A percentile compares a stretch with the other conserved stretches of the same genome.
These are phyloP conservation scores for Nitzschia inconspicua DNA, from an alignment of 108 stramenopile genomes.

Conservation along the genomic window DNA sequence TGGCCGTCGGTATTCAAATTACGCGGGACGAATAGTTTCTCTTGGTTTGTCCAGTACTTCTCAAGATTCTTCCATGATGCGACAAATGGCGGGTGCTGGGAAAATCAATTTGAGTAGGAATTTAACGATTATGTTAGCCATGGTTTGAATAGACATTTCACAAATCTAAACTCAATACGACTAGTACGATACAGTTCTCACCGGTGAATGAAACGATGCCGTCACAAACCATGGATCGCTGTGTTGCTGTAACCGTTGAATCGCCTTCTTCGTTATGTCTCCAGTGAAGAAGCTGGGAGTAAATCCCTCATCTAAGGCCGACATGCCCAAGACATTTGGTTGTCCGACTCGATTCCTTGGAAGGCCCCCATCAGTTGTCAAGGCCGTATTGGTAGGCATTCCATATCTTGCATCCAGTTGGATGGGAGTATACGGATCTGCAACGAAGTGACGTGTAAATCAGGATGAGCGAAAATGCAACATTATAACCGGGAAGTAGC, in stretches of 20 bases:
- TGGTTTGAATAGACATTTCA: too few relatives aligned
- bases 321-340: constrained; percentile 2
- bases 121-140: too few relatives aligned
- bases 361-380: too few relatives aligned
- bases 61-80: not conserved
- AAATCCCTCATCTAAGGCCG: not conserved
- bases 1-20: not conserved
- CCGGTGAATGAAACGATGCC: constrained; percentile 3
- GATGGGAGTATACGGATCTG: constrained; percentile 6
- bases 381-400: too few relatives aligned
- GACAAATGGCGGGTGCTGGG: constrained; percentile 15
- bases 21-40: not conserved
- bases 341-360: not conserved
- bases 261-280: not conserved
- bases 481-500: too few relatives aligned
- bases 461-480: too few relatives aligned
- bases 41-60: not conserved
- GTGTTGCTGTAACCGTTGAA: constrained; percentile 13
- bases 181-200: too few relatives aligned
- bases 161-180: too few relatives aligned
- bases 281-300: not conserved
- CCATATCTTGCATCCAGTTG: constrained; percentile 10
- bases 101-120: too few relatives aligned
- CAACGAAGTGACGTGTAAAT: too few relatives aligned
- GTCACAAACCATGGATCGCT: constrained; percentile 9